These are phyloP conservation scores for Cerioporus squamosus DNA, from an alignment of 1,284 basidiomycete species.

Conservation along the genomic window DNA sequence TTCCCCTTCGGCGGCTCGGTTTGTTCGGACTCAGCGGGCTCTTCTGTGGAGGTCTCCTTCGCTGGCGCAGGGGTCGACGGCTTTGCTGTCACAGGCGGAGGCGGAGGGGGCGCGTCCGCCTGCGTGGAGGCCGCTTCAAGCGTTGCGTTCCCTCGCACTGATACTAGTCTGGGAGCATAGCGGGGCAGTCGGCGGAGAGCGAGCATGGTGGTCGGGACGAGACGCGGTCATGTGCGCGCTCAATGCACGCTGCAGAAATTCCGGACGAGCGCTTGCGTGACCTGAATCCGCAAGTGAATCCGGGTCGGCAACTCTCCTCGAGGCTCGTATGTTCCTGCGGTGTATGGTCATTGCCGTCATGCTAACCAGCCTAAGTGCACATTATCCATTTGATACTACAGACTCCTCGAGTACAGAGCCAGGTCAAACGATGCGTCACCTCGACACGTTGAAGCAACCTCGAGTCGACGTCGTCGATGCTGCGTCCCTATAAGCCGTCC, in stretches of 20 bases:
- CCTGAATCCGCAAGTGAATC: too few relatives aligned
- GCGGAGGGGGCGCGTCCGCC: constrained; percentile 20
- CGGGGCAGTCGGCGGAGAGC: constrained; percentile 32
- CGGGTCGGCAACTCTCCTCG: neutral
- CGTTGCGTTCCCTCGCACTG: constrained; percentile 36
- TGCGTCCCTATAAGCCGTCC: too few relatives aligned
- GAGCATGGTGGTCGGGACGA: constrained; percentile 26
- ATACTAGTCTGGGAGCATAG: constrained; percentile 22
- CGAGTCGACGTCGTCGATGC: too few relatives aligned
- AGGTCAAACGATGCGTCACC: too few relatives aligned
- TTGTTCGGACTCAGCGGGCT: neutral
- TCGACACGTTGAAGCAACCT: too few relatives aligned
- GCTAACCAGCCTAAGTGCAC: too few relatives aligned
- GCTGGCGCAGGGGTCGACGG: constrained; percentile 6
- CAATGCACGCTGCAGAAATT: constrained; percentile 17
- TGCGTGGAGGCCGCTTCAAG: constrained; percentile 22
- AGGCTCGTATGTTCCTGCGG: too few relatives aligned
- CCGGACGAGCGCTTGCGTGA: constrained; percentile 9
- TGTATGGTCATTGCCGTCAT: too few relatives aligned
- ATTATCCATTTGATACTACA: too few relatives aligned
- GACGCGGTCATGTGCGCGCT: neutral
- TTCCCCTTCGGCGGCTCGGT: constrained; percentile 11
- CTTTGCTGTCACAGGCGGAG: constrained; percentile 21
- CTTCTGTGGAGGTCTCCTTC: constrained; percentile 6
- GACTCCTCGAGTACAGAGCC: too few relatives aligned